Conservation (phyloP, 768 basidiomycete species). For the Lentinula guzmanii region DNA sequence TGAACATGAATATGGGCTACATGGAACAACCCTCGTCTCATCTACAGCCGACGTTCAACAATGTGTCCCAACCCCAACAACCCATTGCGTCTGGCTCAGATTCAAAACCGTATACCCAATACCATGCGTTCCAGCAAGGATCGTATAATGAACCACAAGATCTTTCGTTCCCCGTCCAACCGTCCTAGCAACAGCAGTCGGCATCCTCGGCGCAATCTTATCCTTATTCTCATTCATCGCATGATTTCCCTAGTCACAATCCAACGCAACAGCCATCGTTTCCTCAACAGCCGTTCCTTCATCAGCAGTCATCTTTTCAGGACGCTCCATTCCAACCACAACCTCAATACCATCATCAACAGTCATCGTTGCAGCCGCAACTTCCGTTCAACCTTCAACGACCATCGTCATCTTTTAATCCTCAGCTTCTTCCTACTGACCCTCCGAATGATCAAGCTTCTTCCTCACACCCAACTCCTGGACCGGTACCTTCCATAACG, state of each 20-base stretch:
- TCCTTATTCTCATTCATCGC: conserved; percentile 1
- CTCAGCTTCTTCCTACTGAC: background rate
- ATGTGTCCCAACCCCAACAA: background rate
- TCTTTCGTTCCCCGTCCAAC: background rate
- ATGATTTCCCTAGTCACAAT: conserved; percentile 31
- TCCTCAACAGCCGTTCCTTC: conserved; percentile 48
- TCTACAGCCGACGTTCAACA: background rate
- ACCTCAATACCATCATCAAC: conserved; percentile 14
- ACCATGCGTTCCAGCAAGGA: background rate
- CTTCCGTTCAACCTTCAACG: background rate
- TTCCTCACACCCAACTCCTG: background rate
- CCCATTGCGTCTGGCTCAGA: background rate
- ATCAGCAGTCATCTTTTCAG: conserved; percentile 15
- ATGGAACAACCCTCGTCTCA: background rate
- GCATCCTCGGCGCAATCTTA: background rate
- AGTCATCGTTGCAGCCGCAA: background rate
- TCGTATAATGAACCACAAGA: background rate
- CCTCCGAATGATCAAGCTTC: background rate
- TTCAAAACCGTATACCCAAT: background rate
- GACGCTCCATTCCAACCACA: conserved; percentile 1
- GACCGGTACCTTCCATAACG: background rate
- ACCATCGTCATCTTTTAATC: background rate
- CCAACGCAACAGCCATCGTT: conserved; percentile 40
- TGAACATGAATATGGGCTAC: background rate
- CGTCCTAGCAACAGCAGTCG: background rate